These are phyloP conservation scores for Jackrogersella minutella DNA, from an alignment of 495 filamentous ascomycete species.

Conservation along the genomic window DNA sequence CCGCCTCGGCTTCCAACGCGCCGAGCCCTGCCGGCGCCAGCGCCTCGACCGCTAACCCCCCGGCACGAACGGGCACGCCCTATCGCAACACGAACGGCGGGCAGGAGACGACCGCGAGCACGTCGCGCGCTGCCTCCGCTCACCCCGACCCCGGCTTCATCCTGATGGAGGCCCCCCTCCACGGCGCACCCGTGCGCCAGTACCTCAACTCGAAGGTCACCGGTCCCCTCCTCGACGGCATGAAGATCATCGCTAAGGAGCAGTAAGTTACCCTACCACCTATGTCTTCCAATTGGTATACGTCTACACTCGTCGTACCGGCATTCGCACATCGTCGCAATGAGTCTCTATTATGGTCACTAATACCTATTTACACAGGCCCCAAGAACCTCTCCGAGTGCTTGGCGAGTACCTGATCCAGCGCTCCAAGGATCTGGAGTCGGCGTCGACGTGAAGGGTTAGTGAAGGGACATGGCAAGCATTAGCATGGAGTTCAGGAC, in stretches of 20 bases:
- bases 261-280: slow-evolving; percentile 70
- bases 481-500: slow-evolving; percentile 35
- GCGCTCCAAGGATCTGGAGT: slow-evolving; percentile 78
- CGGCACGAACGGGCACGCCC: slow-evolving; percentile 50
- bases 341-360: not conserved
- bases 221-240: slow-evolving; percentile 82
- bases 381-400: slow-evolving; percentile 83
- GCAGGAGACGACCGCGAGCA: slow-evolving; percentile 17
- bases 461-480: not conserved
- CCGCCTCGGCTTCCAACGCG: slow-evolving; percentile 26
- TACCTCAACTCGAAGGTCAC: slow-evolving; percentile 93
- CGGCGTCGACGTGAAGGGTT: slow-evolving; percentile 15
- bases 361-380: slow-evolving; percentile 55
- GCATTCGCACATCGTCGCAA: not conserved
- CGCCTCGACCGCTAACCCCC: slow-evolving; percentile 40
- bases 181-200: slow-evolving; percentile 85
- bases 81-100: slow-evolving; percentile 37
- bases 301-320: not conserved
- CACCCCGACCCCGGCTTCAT: slow-evolving; percentile 60
- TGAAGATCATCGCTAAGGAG: slow-evolving; percentile 85
- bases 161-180: slow-evolving; percentile 63
- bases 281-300: not conserved
- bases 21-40: slow-evolving; percentile 50
- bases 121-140: slow-evolving; percentile 60
- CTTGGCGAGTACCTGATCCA: slow-evolving; percentile 87